Percentiles rank a stretch among this genome's conserved stretches.
Evolutionary conservation across 768 basidiomycete species (phyloP).

Genomic region (Suillus americanus): DNA sequence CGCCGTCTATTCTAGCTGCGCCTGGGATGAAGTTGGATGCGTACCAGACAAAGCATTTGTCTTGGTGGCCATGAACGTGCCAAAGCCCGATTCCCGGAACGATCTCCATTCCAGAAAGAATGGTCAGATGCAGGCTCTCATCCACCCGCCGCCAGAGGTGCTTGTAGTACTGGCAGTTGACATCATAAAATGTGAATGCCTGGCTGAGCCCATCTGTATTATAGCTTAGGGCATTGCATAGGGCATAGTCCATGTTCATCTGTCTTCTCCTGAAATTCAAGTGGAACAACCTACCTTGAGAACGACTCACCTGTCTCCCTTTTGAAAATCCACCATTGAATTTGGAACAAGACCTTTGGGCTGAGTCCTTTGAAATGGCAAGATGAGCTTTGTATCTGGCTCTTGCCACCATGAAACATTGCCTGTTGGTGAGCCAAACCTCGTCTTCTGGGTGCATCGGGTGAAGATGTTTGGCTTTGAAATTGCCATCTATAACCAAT

Average conservation of each 20-base stretch:
- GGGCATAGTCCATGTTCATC: too few relatives aligned
- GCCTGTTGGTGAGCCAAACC: conserved; percentile 13
- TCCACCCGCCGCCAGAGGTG: too few relatives aligned
- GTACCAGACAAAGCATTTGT: background rate
- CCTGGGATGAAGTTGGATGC: background rate
- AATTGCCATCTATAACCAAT: background rate
- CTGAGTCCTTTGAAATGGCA: background rate
- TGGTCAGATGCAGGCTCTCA: too few relatives aligned
- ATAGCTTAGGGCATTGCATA: too few relatives aligned
- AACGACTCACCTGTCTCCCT: conserved; percentile 22
- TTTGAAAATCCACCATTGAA: background rate
- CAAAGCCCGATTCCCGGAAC: background rate
- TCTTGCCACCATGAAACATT: background rate
- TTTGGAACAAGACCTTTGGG: conserved; percentile 23
- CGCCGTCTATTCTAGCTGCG: background rate
- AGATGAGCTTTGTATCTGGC: background rate
- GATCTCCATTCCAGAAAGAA: conserved; percentile 3
- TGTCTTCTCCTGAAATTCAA: conserved; percentile 18
- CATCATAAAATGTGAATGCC: too few relatives aligned
- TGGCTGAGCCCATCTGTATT: too few relatives aligned
- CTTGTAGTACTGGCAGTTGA: too few relatives aligned
- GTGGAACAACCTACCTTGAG: too few relatives aligned
- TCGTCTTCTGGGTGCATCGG: conserved; percentile 12
- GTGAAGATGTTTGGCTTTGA: conserved; percentile 1
- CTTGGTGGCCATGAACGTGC: too few relatives aligned